These are phyloP conservation scores for Curvularia eragrostidis DNA, from an alignment of 2,329 filamentous ascomycete species.

Conservation along the genomic window DNA sequence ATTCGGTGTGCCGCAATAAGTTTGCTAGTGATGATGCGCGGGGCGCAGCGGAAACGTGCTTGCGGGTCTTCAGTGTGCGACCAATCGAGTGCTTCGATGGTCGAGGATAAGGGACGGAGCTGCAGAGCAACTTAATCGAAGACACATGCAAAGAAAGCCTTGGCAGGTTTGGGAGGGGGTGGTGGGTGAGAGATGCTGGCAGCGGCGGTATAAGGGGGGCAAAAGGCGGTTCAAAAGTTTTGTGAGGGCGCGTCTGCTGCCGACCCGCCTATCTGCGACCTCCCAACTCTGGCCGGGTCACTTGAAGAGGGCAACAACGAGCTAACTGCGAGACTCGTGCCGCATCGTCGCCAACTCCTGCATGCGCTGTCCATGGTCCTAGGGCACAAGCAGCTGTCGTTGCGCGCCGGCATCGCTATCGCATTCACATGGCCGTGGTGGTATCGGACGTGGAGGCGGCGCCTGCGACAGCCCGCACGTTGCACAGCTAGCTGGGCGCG, in stretches of 20 bases:
- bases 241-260: slow-evolving; percentile 24
- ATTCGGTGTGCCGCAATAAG: slow-evolving; percentile 35
- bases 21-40: slow-evolving; percentile 45
- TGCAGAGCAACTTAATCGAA: slow-evolving; percentile 37
- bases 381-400: neutral
- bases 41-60: slow-evolving; percentile 33
- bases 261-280: slow-evolving; percentile 14
- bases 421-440: neutral
- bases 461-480: slow-evolving; percentile 7
- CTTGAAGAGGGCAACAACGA: slow-evolving; percentile 12
- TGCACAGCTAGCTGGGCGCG: slow-evolving; percentile 5
- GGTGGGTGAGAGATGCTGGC: slow-evolving; percentile 4
- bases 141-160: slow-evolving; percentile 18
- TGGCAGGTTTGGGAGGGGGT: slow-evolving; percentile 16
- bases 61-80: slow-evolving; percentile 24
- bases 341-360: slow-evolving; percentile 3
- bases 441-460: neutral
- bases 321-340: slow-evolving; percentile 3
- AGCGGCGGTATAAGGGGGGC: slow-evolving; percentile 12
- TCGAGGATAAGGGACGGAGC: slow-evolving; percentile 25
- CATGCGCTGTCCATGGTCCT: neutral
- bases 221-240: slow-evolving; percentile 19
- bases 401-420: neutral
- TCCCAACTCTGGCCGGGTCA: slow-evolving; percentile 15
- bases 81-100: slow-evolving; percentile 25